A percentile compares a stretch with the other conserved stretches of the same genome.
phyloP scores from a whole-genome alignment of 2,329 filamentous ascomycete genomes.

The Neurospora crassa region DNA sequence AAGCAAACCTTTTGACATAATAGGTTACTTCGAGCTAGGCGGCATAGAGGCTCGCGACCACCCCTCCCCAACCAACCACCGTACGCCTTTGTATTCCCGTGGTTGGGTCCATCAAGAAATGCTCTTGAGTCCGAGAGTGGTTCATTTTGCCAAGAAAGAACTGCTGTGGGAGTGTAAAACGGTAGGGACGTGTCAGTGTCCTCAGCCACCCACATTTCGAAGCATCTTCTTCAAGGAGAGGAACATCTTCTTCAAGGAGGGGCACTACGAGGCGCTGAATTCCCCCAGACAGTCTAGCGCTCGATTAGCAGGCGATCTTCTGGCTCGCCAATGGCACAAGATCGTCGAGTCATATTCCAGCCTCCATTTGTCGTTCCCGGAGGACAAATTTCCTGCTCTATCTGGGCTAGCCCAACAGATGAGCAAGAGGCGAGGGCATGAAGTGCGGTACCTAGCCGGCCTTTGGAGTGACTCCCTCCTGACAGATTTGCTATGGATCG shows the following conservation, averaged over 20 bases:
- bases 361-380: neutral
- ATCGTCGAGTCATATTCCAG: neutral
- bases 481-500: neutral
- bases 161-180: slow-evolving; percentile 3
- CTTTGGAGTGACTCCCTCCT: neutral
- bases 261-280: neutral
- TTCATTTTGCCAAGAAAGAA: neutral
- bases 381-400: neutral
- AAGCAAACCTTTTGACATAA: neutral
- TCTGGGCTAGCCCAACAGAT: neutral
- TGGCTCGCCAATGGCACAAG: neutral
- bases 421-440: neutral
- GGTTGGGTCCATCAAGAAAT: slow-evolving; percentile 3
- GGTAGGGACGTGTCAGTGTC: neutral
- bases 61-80: neutral
- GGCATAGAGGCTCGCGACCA: neutral
- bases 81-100: neutral
- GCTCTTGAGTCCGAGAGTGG: slow-evolving; percentile 1
- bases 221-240: neutral
- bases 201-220: neutral
- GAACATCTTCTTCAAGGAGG: neutral
- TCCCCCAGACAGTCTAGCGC: neutral
- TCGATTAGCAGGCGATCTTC: neutral
- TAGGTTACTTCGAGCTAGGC: neutral
- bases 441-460: neutral